A percentile compares a stretch with the other conserved stretches of the same genome.
Conservation (phyloP, 176 grass and related monocot species). For the Raddia distichophylla region DNA sequence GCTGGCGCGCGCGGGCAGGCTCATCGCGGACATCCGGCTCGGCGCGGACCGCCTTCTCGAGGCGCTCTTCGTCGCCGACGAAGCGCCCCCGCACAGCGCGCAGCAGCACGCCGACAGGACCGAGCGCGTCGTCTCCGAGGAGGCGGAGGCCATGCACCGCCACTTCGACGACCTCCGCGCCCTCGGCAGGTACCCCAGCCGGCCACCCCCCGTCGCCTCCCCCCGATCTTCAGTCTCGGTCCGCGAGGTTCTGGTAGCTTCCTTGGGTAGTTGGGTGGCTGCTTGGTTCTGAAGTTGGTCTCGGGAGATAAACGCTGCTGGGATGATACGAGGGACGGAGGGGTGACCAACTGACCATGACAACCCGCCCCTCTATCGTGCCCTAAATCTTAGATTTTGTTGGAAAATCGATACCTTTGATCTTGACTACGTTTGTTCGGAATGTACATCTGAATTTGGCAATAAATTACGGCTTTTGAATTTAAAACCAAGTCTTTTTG, state of each 20-base stretch:
- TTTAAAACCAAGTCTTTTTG: neutral
- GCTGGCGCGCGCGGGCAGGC: constrained; percentile 62
- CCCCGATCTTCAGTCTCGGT: neutral
- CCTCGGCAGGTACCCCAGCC: constrained; percentile 56
- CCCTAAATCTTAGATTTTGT: constrained; percentile 10
- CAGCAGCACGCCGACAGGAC: constrained; percentile 48
- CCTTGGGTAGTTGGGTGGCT: neutral
- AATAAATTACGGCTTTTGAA: no score
- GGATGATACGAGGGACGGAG: neutral
- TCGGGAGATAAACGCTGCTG: neutral
- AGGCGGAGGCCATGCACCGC: constrained; percentile 77
- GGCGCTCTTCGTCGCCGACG: constrained; percentile 68
- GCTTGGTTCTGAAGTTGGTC: neutral
- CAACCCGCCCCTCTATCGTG: neutral
- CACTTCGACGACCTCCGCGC: constrained; percentile 90
- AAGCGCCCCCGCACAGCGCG: constrained; percentile 40
- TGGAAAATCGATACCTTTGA: no score
- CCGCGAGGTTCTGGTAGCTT: neutral
- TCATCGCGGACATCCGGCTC: constrained; percentile 91
- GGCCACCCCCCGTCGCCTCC: neutral
- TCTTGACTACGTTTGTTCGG: no score
- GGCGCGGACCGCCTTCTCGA: constrained; percentile 89
- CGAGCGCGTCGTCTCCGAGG: constrained; percentile 38
- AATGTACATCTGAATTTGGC: no score
- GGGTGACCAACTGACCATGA: no score